Base-by-base conservation (phyloP, 345 rosid species). In the Pelargonium nanum region DNA sequence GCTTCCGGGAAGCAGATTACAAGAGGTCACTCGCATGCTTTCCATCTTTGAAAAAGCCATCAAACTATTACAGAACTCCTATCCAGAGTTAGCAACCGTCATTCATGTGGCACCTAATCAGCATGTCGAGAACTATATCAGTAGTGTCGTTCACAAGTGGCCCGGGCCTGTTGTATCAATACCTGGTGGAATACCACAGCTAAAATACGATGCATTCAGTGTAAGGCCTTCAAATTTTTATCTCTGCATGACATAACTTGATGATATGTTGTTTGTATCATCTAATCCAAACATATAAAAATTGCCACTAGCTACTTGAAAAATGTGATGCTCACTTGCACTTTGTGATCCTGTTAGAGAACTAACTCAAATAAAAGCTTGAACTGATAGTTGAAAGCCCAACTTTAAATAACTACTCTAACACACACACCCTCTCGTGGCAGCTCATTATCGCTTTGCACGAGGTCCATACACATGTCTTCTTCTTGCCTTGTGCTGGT, bases 1-100 rank as follows among this genome's bases (percentile, higher is more conserved):
- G 78, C 86, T 89, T 52, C 98, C 98, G 4, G 96, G 98, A 72
- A 92, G 98, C 81, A 81, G 98, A 77, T 73, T 87, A 72, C 96
- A 89, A 73, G 98, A 92, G 77, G 93, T 89, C 61, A 71, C 74
- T 25, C 79, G 88, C 66, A 87, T 89, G 96, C 85, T 92, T 76
- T 83, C 98, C 54, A 85, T 92, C 71, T 92, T 82, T 70, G 67
- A 73, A 34, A 70, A 68, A 22, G 69, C 95, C 24, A 57, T 85
- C 65, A 69, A 76, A 53, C 76, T 63, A 74, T 71, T 92, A 58
- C 82, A 77, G 67, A 69, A 64, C n/a, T 68, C 82, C 12, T 63
- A 82, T 67, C 81, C 73, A 0, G 74, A 81, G 55, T 74, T 89
- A 72, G 19, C 74, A 53, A 78, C 83, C 0, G 67, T 85, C 53